A percentile compares a stretch with the other conserved stretches of the same genome.
These are phyloP conservation scores for Syzygium syzygioides DNA, from an alignment of 441 rosid species.

Conservation along the genomic window DNA sequence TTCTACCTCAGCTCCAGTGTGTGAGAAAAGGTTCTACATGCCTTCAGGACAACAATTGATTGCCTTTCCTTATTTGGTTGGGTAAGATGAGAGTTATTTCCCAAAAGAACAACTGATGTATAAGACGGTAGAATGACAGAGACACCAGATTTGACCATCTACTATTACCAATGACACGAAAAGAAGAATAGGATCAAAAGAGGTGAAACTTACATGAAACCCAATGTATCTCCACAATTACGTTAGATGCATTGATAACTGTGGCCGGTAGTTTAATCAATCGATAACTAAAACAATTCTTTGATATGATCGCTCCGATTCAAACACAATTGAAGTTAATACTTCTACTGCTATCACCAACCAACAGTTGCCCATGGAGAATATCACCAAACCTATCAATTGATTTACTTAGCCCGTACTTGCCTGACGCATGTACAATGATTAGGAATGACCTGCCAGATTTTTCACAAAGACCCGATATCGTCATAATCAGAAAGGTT, in stretches of 20 bases:
- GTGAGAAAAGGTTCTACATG: background rate
- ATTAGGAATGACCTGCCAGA: background rate
- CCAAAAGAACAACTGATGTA: background rate
- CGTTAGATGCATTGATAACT: background rate
- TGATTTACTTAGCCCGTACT: background rate
- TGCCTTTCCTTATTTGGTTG: background rate
- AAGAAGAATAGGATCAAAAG: background rate
- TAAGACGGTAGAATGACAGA: background rate
- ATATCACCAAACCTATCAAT: background rate
- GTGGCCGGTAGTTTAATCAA: background rate
- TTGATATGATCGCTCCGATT: background rate
- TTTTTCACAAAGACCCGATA: background rate
- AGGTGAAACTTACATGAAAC: background rate
- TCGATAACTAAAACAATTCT: background rate
- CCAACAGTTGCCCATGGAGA: background rate
- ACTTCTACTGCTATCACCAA: background rate
- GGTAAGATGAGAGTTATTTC: background rate
- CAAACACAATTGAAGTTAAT: background rate
- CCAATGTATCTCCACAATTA: background rate
- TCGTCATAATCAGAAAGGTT: background rate
- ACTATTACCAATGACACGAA: background rate
- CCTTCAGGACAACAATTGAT: background rate
- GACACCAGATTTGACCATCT: background rate
- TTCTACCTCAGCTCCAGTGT: background rate
- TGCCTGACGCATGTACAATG: background rate